Evolutionary conservation across 2,329 filamentous ascomycete genomes (phyloP).

Genomic region (Diplodia mutila): DNA sequence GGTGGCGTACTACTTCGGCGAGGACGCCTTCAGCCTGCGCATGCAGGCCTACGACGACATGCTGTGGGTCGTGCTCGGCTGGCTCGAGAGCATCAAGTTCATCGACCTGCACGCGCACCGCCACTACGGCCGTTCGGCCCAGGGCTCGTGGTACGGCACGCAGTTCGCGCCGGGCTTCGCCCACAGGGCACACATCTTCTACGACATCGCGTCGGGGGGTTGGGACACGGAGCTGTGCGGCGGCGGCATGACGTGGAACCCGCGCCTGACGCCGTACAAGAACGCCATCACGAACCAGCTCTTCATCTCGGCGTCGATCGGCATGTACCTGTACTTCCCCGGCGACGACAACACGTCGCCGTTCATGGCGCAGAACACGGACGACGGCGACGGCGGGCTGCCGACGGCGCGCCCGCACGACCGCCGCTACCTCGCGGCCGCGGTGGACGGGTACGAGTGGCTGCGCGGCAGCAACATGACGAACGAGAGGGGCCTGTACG

Average conservation of each 20-base stretch:
- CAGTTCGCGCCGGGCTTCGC: slow-evolving; percentile 78
- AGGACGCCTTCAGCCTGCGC: slow-evolving; percentile 75
- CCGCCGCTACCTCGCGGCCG: slow-evolving; percentile 70
- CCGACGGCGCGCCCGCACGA: slow-evolving; percentile 54
- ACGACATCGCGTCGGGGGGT: slow-evolving; percentile 75
- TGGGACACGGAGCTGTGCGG: slow-evolving; percentile 82
- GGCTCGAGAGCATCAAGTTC: slow-evolving; percentile 82
- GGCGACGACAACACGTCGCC: slow-evolving; percentile 76
- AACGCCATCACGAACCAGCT: slow-evolving; percentile 96
- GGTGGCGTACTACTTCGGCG: slow-evolving; percentile 80
- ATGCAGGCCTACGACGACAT: slow-evolving; percentile 90
- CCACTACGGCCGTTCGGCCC: slow-evolving; percentile 55
- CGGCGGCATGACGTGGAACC: slow-evolving; percentile 92
- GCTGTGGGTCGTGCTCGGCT: slow-evolving; percentile 90
- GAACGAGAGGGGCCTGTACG: slow-evolving; percentile 73
- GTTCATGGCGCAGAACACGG: slow-evolving; percentile 50
- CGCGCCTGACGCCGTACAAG: slow-evolving; percentile 79
- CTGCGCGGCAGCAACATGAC: slow-evolving; percentile 79
- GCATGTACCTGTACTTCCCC: slow-evolving; percentile 89
- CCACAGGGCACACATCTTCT: slow-evolving; percentile 82
- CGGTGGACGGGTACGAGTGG: slow-evolving; percentile 80
- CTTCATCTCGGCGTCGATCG: slow-evolving; percentile 80
- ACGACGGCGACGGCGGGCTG: slow-evolving; percentile 27
- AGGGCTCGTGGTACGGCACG: slow-evolving; percentile 69
- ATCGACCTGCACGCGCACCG: slow-evolving; percentile 68